phyloP scores from a whole-genome alignment of 306 rosid species.

The Quercus parvula region DNA sequence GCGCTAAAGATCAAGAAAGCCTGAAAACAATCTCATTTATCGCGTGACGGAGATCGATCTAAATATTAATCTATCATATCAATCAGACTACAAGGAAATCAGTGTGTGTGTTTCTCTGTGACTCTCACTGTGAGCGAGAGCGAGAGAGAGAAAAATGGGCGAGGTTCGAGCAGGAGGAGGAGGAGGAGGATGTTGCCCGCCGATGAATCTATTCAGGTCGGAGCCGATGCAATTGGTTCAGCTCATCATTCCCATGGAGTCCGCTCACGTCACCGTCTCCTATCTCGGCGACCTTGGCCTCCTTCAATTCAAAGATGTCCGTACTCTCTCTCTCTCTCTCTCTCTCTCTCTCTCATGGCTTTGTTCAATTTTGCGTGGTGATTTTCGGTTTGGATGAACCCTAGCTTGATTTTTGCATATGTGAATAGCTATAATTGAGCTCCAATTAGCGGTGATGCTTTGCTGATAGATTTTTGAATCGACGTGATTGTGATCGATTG shows the following conservation, averaged over 20 bases:
- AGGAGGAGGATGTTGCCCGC: constrained; percentile 75
- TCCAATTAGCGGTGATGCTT: background rate
- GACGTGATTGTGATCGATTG: background rate
- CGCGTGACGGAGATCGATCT: background rate
- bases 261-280: constrained; percentile 83
- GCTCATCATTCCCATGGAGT: constrained; percentile 94
- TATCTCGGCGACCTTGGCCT: constrained; percentile 97
- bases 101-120: background rate
- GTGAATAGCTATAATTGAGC: background rate
- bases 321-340: background rate
- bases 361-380: background rate
- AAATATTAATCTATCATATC: too few relatives aligned
- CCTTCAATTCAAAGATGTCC: constrained; percentile 85
- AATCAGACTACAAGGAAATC: background rate
- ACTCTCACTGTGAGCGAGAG: background rate
- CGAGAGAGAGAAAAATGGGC: constrained; percentile 49
- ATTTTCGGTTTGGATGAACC: constrained; percentile 21
- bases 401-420: constrained; percentile 7
- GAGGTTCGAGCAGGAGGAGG: constrained; percentile 23
- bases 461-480: constrained; percentile 4
- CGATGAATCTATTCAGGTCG: constrained; percentile 97
- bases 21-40: background rate
- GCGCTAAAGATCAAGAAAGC: background rate
- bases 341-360: background rate
- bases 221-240: constrained; percentile 98